Evolutionary conservation across 2,329 filamentous ascomycete species (phyloP), one percentile per base, ranked within the genome.

Genomic region (Zasmidium citrigriseum): DNA sequence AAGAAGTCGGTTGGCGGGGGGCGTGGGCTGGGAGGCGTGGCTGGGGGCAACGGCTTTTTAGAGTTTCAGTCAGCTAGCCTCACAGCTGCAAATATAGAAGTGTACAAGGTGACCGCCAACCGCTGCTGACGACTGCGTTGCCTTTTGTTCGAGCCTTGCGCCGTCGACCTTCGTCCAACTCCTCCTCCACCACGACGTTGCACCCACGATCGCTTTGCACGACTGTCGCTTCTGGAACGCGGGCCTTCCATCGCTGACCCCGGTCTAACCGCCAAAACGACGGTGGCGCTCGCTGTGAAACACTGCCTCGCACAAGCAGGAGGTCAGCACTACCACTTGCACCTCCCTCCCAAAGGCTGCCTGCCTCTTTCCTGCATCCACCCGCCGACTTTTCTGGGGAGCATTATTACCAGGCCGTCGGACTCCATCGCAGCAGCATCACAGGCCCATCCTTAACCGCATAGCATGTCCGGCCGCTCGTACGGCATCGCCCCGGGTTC

Each of bases 401-500:
- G 22, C 18, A 24, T 18, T 9, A 47, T 29, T 18, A 18, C 41
- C n/a, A 16, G 21, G 23, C n/a, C 27, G 14, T 24, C 23, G 25
- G 22, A 27, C 25, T 21, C 10, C 9, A 34, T 18, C 53, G 29
- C 27, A 24, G 29, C 22, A 51, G 16, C 46, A 45, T 29, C 46
- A n/a, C 24, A 46, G 25, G 47, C 22, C 27, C 22, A 25, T 49
- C 18, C 5, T 7, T 27, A 23, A 49, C 16, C 22, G 27, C 27
- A 10, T 49, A 53, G 21, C 38, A 68, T 68, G 66, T 62, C 64
- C 20, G 61, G 53, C 4, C 56, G 61, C 14, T 55, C 61, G 44
- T 67, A 68, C 59, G 66, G 61, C 5, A 67, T 68, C 22, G 56
- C 64, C 12, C 16, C 59, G 24, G 65, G 63, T 16, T 53, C 64